Evolutionary conservation across 2,329 filamentous ascomycete genomes (phyloP).

Genomic region (Lecanicillium sp.): DNA sequence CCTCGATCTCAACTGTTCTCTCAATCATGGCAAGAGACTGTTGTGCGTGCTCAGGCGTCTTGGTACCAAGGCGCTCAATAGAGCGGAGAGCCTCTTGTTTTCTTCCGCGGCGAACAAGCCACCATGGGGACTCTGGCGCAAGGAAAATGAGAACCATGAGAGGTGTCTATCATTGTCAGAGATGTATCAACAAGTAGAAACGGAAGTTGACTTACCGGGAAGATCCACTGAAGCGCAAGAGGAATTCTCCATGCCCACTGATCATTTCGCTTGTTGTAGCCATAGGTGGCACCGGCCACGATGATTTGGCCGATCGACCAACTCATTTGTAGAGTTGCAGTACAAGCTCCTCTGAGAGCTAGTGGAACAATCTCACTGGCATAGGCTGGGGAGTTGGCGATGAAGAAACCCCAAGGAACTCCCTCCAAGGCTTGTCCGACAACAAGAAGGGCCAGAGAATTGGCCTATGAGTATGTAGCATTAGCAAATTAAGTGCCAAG

Average conservation of each 20-base stretch:
- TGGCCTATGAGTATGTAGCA: slow-evolving; percentile 8
- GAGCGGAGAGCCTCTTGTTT: slow-evolving; percentile 32
- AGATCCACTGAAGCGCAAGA: slow-evolving; percentile 50
- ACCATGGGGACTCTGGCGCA: slow-evolving; percentile 44
- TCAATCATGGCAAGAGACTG: slow-evolving; percentile 48
- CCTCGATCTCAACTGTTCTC: slow-evolving; percentile 46
- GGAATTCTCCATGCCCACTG: slow-evolving; percentile 34
- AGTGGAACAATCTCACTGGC: slow-evolving; percentile 52
- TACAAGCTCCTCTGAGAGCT: slow-evolving; percentile 44
- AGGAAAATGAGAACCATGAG: slow-evolving; percentile 42
- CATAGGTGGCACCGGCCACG: slow-evolving; percentile 44
- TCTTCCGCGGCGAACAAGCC: slow-evolving; percentile 41
- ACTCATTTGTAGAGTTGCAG: slow-evolving; percentile 55
- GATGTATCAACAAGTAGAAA: neutral
- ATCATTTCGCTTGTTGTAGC: slow-evolving; percentile 32
- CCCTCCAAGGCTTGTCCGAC: slow-evolving; percentile 49
- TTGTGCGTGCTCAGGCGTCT: slow-evolving; percentile 22
- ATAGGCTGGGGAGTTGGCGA: slow-evolving; percentile 54
- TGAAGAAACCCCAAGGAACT: slow-evolving; percentile 54
- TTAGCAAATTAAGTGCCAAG: slow-evolving; percentile 14
- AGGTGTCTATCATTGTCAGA: slow-evolving; percentile 28
- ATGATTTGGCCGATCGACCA: slow-evolving; percentile 55
- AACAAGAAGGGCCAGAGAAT: slow-evolving; percentile 33
- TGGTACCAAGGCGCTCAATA: slow-evolving; percentile 37
- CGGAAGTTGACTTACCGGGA: slow-evolving; percentile 25